These are phyloP conservation scores for Coniochaeta pulveracea DNA, from an alignment of 2,329 filamentous ascomycete species.

Conservation along the genomic window DNA sequence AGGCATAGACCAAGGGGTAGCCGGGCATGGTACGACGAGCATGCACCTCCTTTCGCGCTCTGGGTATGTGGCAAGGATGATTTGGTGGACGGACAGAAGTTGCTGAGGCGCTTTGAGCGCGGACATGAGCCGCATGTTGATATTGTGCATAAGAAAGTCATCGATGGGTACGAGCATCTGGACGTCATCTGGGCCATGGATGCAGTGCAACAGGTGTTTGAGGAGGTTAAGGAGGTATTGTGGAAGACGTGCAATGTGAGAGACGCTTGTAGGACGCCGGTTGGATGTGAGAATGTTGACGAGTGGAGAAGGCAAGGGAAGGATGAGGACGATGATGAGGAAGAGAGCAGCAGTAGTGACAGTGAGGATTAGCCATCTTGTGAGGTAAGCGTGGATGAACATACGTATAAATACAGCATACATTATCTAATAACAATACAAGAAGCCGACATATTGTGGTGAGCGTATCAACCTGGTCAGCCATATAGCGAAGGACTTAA, in stretches of 20 bases:
- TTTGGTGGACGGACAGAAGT: conserved; percentile 68
- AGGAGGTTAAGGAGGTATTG: conserved; percentile 67
- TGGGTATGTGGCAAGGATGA: conserved; percentile 80
- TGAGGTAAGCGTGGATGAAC: too few species aligned
- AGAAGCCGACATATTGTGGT: too few species aligned
- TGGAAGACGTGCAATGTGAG: conserved; percentile 62
- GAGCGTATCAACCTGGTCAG: too few species aligned
- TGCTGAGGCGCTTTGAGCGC: conserved; percentile 63
- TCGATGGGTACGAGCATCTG: conserved; percentile 84
- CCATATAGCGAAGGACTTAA: too few species aligned
- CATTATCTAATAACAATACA: too few species aligned
- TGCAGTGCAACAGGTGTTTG: conserved; percentile 69
- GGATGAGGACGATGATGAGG: conserved; percentile 7
- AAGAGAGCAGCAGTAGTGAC: conserved; percentile 16
- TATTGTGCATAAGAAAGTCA: conserved; percentile 71
- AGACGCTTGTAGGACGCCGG: conserved; percentile 49
- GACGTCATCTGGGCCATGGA: conserved; percentile 96
- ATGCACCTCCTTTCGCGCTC: conserved; percentile 71
- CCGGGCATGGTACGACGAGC: conserved; percentile 71
- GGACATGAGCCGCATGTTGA: conserved; percentile 72
- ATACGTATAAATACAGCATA: too few species aligned
- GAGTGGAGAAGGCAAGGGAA: conserved; percentile 22
- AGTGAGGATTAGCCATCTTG: conserved; percentile 18
- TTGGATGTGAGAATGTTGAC: conserved; percentile 44
- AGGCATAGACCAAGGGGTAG: conserved; percentile 33